A percentile compares a stretch with the other conserved stretches of the same genome.
Conservation (phyloP, 768 basidiomycete species). For the Collybiopsis confluens region DNA sequence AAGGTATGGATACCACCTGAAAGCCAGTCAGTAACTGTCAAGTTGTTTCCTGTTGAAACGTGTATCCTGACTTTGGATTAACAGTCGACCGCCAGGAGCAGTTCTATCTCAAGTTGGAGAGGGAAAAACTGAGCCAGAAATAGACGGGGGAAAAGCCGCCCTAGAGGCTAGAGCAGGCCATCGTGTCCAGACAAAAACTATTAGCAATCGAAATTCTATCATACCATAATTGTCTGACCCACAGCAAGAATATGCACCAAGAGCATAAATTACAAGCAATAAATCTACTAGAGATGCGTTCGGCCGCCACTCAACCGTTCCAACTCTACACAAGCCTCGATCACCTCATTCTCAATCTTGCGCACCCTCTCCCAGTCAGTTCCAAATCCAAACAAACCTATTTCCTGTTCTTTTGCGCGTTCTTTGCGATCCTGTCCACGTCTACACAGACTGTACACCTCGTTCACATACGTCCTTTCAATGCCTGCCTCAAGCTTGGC, state of each 20-base stretch:
- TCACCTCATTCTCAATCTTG: conserved; percentile 62
- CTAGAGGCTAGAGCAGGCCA: conserved; percentile 2
- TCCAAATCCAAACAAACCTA: conserved; percentile 88
- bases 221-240: background rate
- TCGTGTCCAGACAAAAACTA: conserved; percentile 3
- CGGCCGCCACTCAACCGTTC: conserved; percentile 33
- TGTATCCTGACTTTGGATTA: conserved; percentile 8
- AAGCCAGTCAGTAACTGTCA: conserved; percentile 51
- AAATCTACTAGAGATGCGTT: background rate
- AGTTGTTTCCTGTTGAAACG: background rate
- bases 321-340: conserved; percentile 77
- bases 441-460: conserved; percentile 70
- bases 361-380: conserved; percentile 90
- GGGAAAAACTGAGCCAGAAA: conserved; percentile 35
- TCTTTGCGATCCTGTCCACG: conserved; percentile 62
- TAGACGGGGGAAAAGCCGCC: conserved; percentile 5
- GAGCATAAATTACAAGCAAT: conserved; percentile 4
- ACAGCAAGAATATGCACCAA: background rate
- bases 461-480: conserved; percentile 70
- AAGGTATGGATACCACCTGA: conserved; percentile 84
- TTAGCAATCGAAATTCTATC: background rate
- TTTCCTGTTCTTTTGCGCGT: conserved; percentile 66
- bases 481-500: conserved; percentile 71
- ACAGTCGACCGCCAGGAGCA: conserved; percentile 80
- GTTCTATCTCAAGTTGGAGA: conserved; percentile 84